Percentiles rank a stretch among this genome's conserved stretches.
These are phyloP conservation scores for Plenodomus lindquistii DNA, from an alignment of 2,329 filamentous ascomycete genomes.

Conservation along the genomic window DNA sequence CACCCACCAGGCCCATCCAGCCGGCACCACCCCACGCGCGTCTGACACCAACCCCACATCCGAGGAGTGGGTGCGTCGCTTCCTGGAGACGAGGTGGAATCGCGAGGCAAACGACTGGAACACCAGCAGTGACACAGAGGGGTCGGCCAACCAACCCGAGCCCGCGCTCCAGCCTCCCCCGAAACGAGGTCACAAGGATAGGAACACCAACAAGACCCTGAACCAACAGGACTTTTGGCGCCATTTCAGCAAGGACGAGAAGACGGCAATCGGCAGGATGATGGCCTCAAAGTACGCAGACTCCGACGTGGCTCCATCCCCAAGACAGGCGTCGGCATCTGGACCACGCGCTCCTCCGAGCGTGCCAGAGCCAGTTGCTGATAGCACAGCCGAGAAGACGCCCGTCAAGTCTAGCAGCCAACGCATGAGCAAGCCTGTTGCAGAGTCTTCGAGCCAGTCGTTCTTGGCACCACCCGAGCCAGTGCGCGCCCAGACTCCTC, in stretches of 20 bases:
- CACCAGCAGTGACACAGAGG: conserved; percentile 66
- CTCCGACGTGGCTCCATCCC: conserved; percentile 38
- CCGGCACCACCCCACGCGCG: conserved; percentile 31
- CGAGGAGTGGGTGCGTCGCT: conserved; percentile 84
- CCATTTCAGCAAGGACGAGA: conserved; percentile 44
- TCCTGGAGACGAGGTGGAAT: conserved; percentile 71
- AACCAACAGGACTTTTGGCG: conserved; percentile 57
- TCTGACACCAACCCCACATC: conserved; percentile 56
- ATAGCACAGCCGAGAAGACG: conserved; percentile 11
- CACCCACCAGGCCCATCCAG: conserved; percentile 21
- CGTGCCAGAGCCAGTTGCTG: conserved; percentile 21
- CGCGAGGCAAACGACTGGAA: conserved; percentile 82
- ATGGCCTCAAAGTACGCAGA: conserved; percentile 47
- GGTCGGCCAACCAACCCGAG: conserved; percentile 19
- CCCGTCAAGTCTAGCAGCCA: conserved; percentile 4
- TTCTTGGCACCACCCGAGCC: conserved; percentile 22
- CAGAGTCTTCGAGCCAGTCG: conserved; percentile 10
- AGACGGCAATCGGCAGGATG: conserved; percentile 46
- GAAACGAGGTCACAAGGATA: conserved; percentile 46
- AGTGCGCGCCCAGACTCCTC: conserved; percentile 33
- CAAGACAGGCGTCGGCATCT: conserved; percentile 32
- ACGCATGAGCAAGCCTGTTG: conserved; percentile 6
- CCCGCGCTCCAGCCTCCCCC: conserved; percentile 23
- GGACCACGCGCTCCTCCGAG: conserved; percentile 14
- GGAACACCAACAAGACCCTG: conserved; percentile 52